A percentile compares a stretch with the other conserved stretches of the same genome.
These are phyloP conservation scores for Iris pallida DNA, from an alignment of 116 monocot species.

Conservation along the genomic window DNA sequence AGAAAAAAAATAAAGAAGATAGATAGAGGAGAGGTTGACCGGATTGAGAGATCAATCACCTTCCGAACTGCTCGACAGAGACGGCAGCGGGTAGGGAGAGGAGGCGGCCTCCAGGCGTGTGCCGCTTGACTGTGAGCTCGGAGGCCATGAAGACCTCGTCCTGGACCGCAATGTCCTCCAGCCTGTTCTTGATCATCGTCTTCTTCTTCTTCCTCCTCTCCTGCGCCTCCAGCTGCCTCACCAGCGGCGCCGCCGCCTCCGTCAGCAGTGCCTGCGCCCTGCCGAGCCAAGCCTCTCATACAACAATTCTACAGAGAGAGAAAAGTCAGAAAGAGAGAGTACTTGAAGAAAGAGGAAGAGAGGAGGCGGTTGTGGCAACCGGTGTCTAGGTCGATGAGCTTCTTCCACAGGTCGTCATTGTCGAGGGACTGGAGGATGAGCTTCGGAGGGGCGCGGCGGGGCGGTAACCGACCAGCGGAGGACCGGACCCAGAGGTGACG, in stretches of 20 bases:
- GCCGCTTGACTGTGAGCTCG: slow-evolving; percentile 59
- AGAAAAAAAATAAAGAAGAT: not conserved
- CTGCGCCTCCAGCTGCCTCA: slow-evolving; percentile 21
- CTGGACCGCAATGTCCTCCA: slow-evolving; percentile 19
- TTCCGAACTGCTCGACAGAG: slow-evolving; percentile 85
- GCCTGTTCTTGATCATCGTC: slow-evolving; percentile 10
- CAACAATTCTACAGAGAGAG: slow-evolving; percentile 24
- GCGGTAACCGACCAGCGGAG: slow-evolving; percentile 16
- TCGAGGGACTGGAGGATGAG: slow-evolving; percentile 15
- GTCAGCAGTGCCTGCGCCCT: slow-evolving; percentile 48
- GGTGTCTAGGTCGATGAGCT: slow-evolving; percentile 27
- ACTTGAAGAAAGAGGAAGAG: not conserved
- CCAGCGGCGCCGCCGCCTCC: slow-evolving; percentile 49
- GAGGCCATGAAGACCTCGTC: slow-evolving; percentile 42
- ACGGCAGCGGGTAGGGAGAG: slow-evolving; percentile 66
- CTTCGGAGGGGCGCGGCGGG: slow-evolving; percentile 4
- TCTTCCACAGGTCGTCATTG: slow-evolving; percentile 18
- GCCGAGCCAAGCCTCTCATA: slow-evolving; percentile 59
- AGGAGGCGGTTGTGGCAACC: slow-evolving; percentile 13
- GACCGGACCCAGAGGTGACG: not conserved
- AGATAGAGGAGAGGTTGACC: not conserved
- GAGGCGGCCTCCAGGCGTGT: slow-evolving; percentile 48
- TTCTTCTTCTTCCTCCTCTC: slow-evolving; percentile 10
- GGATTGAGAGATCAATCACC: slow-evolving; percentile 35
- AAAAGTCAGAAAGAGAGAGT: not conserved